phyloP scores from a whole-genome alignment of 108 stramenopile species.

The Parmales sp. region DNA sequence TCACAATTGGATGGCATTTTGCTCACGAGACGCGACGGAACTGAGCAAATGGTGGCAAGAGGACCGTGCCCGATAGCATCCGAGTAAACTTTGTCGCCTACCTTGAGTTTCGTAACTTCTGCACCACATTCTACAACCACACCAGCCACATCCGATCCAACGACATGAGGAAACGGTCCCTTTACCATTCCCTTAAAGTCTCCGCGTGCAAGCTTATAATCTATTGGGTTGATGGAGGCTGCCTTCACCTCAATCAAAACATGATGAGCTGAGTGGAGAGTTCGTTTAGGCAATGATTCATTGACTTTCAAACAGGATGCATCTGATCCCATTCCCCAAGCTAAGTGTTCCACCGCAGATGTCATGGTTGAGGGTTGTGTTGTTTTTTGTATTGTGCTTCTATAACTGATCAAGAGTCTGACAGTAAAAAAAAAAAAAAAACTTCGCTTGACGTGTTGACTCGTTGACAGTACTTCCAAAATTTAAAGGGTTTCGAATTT shows the following conservation, averaged over 20 bases:
- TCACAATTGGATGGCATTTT: neutral
- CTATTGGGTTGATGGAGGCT: neutral
- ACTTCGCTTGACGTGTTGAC: too few relatives aligned
- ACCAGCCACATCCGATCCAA: neutral
- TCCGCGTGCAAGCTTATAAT: neutral
- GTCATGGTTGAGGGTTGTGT: too few relatives aligned
- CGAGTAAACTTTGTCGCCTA: slow-evolving; percentile 7
- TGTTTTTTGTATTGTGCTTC: too few relatives aligned
- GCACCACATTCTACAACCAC: neutral
- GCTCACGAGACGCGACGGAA: neutral
- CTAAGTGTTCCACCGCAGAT: too few relatives aligned
- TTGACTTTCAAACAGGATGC: too few relatives aligned
- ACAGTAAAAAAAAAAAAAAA: too few relatives aligned
- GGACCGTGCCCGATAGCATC: neutral
- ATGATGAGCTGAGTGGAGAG: too few relatives aligned
- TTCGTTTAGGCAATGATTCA: too few relatives aligned
- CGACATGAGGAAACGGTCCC: neutral
- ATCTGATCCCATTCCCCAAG: too few relatives aligned
- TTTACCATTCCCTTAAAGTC: neutral
- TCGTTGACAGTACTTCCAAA: too few relatives aligned
- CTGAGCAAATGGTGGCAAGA: neutral
- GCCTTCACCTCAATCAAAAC: neutral
- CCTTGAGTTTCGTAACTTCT: neutral
- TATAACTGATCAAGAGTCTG: too few relatives aligned
- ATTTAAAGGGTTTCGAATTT: too few relatives aligned